Evolutionary conservation across 805 yeast species (phyloP).

Genomic region (Suhomyces kilbournensis): DNA sequence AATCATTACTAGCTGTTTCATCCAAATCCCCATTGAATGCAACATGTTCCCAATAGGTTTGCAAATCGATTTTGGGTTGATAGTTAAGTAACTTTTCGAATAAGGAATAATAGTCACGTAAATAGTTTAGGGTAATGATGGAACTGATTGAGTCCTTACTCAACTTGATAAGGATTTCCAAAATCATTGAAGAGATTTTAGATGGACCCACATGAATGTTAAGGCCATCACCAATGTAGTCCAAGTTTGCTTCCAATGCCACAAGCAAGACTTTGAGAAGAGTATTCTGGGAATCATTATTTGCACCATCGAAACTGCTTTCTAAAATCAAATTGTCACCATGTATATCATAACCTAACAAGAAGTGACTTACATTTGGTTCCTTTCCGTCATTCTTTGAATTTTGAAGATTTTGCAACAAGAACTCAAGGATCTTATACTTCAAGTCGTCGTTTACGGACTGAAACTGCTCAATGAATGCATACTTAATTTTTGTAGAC

Average conservation of each 20-base stretch:
- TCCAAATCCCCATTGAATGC: constrained; percentile 43
- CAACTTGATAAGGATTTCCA: constrained; percentile 63
- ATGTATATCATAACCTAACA: constrained; percentile 66
- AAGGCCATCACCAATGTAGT: background rate
- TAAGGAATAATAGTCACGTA: constrained; percentile 49
- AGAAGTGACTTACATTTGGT: constrained; percentile 64
- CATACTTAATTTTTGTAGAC: constrained; percentile 65
- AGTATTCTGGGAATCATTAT: constrained; percentile 46
- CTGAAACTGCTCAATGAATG: constrained; percentile 64
- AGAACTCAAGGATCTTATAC: constrained; percentile 60
- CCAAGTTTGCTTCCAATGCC: constrained; percentile 36
- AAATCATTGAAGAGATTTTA: constrained; percentile 52
- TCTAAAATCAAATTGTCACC: constrained; percentile 44
- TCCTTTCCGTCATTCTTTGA: constrained; percentile 35
- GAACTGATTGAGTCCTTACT: constrained; percentile 58
- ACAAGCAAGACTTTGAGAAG: constrained; percentile 53
- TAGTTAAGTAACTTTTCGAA: constrained; percentile 49
- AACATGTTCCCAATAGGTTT: constrained; percentile 54
- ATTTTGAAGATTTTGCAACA: constrained; percentile 46
- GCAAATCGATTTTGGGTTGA: constrained; percentile 53
- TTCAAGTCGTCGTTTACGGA: constrained; percentile 37
- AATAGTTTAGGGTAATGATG: constrained; percentile 43
- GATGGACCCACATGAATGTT: constrained; percentile 52
- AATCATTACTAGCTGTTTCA: constrained; percentile 23
- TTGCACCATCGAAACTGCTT: constrained; percentile 33